A percentile compares a stretch with the other conserved stretches of the same genome.
Evolutionary conservation across 768 basidiomycete genomes (phyloP).

Genomic region (Lactifluus volemus): DNA sequence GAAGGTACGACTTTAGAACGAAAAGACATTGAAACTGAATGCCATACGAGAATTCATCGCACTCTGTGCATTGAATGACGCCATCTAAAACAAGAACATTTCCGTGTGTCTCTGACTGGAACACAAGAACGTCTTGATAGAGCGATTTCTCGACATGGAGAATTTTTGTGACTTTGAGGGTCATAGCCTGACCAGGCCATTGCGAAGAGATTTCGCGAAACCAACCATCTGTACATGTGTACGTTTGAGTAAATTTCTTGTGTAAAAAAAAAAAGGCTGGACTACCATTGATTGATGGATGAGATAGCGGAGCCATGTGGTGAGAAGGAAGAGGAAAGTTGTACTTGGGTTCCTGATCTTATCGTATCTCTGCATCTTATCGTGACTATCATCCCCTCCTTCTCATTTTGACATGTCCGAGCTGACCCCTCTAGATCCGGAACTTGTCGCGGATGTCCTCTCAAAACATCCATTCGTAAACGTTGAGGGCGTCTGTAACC

Average conservation of each 20-base stretch:
- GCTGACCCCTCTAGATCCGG: conserved; percentile 58
- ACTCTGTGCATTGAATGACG: conserved; percentile 93
- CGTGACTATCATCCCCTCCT: not conserved
- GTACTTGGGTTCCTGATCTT: not conserved
- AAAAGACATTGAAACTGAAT: not conserved
- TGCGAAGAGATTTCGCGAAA: conserved; percentile 92
- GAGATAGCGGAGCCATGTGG: conserved; percentile 31
- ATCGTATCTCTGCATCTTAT: not conserved
- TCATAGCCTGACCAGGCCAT: conserved; percentile 98
- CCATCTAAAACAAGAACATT: conserved; percentile 95
- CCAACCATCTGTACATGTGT: conserved; percentile 65
- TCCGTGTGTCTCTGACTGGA: conserved; percentile 93
- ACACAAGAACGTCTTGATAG: conserved; percentile 96
- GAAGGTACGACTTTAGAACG: not conserved
- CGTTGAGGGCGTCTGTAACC: conserved; percentile 67
- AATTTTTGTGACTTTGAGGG: conserved; percentile 90
- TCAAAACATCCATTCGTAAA: conserved; percentile 63
- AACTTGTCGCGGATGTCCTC: conserved; percentile 52
- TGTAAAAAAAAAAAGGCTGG: conserved; percentile 15
- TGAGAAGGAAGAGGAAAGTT: not conserved
- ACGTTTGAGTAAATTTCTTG: not conserved
- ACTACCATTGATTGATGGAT: conserved; percentile 29
- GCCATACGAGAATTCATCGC: conserved; percentile 95
- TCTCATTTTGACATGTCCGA: conserved; percentile 21
- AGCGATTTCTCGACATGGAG: conserved; percentile 88